Evolutionary conservation across 164 flowering plant genomes (phyloP).

Genomic region (Dillenia suffruticosa): DNA sequence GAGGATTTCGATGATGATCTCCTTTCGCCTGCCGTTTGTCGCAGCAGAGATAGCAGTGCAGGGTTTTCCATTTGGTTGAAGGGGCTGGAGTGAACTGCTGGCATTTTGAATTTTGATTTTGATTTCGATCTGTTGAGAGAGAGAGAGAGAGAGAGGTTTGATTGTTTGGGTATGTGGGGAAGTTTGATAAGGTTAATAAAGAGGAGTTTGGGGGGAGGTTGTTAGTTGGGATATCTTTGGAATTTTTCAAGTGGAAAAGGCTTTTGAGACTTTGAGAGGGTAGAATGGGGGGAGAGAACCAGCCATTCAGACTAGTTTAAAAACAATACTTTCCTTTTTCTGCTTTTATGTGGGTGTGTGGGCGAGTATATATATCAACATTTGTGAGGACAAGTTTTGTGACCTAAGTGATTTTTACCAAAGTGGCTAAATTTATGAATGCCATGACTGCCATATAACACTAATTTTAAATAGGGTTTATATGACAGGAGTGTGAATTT

Average conservation of each 20-base stretch:
- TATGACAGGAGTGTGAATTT: no score
- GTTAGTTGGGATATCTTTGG: slow-evolving; percentile 21
- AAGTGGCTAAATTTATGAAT: no score
- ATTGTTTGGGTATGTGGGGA: no score
- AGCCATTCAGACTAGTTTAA: no score
- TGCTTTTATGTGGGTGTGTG: no score
- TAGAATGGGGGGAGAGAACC: no score
- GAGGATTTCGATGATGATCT: slow-evolving; percentile 22
- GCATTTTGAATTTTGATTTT: slow-evolving; percentile 13
- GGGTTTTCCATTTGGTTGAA: slow-evolving; percentile 58
- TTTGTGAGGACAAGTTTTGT: not conserved
- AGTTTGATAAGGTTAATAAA: not conserved
- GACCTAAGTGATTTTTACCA: not conserved
- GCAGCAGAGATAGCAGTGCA: slow-evolving; percentile 46
- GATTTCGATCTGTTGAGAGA: slow-evolving; percentile 4
- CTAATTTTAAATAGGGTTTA: no score
- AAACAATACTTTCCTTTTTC: no score
- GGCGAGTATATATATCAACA: no score
- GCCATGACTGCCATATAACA: no score
- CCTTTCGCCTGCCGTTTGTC: slow-evolving; percentile 30
- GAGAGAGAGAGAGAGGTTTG: not conserved
- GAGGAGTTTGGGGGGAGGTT: slow-evolving; percentile 22
- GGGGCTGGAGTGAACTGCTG: slow-evolving; percentile 32
- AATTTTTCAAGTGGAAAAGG: slow-evolving; percentile 29
- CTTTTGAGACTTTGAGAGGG: not conserved